phyloP scores from a whole-genome alignment of 2,329 filamentous ascomycete species.

The Ilyonectria robusta region DNA sequence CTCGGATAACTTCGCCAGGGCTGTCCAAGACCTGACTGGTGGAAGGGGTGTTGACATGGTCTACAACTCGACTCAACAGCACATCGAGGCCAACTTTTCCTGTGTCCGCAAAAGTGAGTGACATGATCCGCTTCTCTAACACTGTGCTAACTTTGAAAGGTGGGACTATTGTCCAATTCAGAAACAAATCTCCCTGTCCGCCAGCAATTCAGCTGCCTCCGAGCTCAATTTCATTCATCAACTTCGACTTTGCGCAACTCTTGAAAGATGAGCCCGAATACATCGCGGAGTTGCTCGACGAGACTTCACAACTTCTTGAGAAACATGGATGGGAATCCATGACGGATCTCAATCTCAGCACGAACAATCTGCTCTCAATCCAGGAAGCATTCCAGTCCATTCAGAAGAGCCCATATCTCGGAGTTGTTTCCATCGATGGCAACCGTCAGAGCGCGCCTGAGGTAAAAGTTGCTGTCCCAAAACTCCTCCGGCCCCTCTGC shows the following conservation, averaged over 20 bases:
- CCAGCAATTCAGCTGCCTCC: slow-evolving; percentile 29
- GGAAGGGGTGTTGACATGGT: slow-evolving; percentile 58
- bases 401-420: slow-evolving; percentile 46
- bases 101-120: slow-evolving; percentile 56
- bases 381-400: slow-evolving; percentile 47
- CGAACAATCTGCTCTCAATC: slow-evolving; percentile 39
- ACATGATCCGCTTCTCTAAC: neutral
- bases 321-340: slow-evolving; percentile 3
- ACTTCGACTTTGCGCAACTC: slow-evolving; percentile 52
- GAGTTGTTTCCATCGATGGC: slow-evolving; percentile 39
- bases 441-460: slow-evolving; percentile 12
- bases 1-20: slow-evolving; percentile 51
- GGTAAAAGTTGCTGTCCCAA: slow-evolving; percentile 45
- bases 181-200: slow-evolving; percentile 41
- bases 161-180: slow-evolving; percentile 53
- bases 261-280: slow-evolving; percentile 51
- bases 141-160: slow-evolving; percentile 43
- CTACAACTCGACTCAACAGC: slow-evolving; percentile 60
- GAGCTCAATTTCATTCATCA: slow-evolving; percentile 48
- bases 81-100: slow-evolving; percentile 50
- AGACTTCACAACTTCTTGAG: slow-evolving; percentile 15
- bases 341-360: slow-evolving; percentile 20
- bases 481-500: slow-evolving; percentile 43
- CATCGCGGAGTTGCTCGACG: slow-evolving; percentile 48
- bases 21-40: slow-evolving; percentile 51